Base-by-base conservation (phyloP, 768 basidiomycete species). In the Myochromella boudieri region DNA sequence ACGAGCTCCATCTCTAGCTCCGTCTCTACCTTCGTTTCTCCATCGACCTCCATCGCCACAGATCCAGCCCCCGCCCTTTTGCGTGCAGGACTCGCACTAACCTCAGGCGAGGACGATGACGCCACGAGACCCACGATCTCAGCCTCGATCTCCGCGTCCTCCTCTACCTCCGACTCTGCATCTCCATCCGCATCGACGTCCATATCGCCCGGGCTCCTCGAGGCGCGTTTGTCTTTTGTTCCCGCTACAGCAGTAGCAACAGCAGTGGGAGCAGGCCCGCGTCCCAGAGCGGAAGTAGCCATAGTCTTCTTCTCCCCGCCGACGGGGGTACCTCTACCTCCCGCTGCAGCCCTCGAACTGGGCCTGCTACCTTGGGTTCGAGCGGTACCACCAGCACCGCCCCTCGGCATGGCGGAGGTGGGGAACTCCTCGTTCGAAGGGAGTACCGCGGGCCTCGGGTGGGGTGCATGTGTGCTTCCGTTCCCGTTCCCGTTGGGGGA, bases 1-100 rank as follows among this genome's bases (percentile, higher is more conserved):
- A 78, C 58, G 20, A 79, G 58, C 20, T 78, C 77, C 37, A 65
- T 67, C 10, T 78, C 76, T 0, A 74, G 67, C 44, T 74, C 74
- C 1, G 62, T 62, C 12, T 57, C 61, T 0, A 20, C 54, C 17
- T 66, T 64, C 4, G 20, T 55, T 24, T 57, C 58, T 7, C 22
- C 46, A 6, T 57, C 60, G 11, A 47, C 41, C 5, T 48, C 51
- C 39, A 52, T 52, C 22, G 25, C 15, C 2, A 22, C 28, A 29
- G 8, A 12, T 34, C 7, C 33, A 12, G 14, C 18, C 18, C 18
- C 33, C 33, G 14, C 14, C 14, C 33, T 34, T 17, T 34, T 34
- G n/a, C 9, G 9, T n/a, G 9, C n/a, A 8, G 29, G 33, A 34
- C 39, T 52, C 11, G 40, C 45, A 6, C 37, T 53, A 15, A 48